These are phyloP conservation scores for Apophysomyces ossiformis DNA, from an alignment of 371 early-diverging fungal genomes.

Conservation along the genomic window DNA sequence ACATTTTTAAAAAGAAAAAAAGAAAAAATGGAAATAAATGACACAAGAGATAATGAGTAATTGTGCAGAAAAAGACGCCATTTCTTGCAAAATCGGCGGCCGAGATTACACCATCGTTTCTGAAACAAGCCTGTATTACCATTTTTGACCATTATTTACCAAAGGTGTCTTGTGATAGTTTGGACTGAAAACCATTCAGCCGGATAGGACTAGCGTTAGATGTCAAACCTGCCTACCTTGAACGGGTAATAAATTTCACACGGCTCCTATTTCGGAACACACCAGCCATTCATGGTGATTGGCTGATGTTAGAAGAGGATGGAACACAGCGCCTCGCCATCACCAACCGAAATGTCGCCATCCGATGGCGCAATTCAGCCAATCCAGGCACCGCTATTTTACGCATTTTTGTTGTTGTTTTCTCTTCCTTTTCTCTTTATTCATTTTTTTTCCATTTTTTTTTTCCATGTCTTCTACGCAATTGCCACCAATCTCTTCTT, in stretches of 20 bases:
- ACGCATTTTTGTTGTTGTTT: background rate
- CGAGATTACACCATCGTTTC: too few species aligned
- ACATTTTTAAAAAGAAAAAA: background rate
- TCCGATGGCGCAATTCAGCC: constrained; percentile 21
- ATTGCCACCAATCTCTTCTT: constrained; percentile 24
- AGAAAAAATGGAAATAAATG: background rate
- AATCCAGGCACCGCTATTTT: background rate
- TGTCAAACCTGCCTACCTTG: constrained; percentile 1
- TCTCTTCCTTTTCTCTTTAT: constrained; percentile 8
- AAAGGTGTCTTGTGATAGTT: background rate
- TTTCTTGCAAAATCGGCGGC: too few species aligned
- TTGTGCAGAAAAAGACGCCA: too few species aligned
- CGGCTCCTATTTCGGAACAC: background rate
- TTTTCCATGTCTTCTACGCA: constrained; percentile 8
- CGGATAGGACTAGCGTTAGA: background rate
- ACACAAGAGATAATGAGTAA: too few species aligned
- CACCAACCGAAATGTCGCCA: constrained; percentile 21
- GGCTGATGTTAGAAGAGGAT: background rate
- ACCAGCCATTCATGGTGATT: constrained; percentile 6
- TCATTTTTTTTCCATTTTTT: background rate
- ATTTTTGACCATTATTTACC: constrained; percentile 1
- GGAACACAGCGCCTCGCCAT: constrained; percentile 10
- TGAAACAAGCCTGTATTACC: background rate
- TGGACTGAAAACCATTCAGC: background rate
- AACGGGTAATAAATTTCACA: background rate